Evolutionary conservation across 441 rosid species (phyloP).

Genomic region (Breynia disticha): DNA sequence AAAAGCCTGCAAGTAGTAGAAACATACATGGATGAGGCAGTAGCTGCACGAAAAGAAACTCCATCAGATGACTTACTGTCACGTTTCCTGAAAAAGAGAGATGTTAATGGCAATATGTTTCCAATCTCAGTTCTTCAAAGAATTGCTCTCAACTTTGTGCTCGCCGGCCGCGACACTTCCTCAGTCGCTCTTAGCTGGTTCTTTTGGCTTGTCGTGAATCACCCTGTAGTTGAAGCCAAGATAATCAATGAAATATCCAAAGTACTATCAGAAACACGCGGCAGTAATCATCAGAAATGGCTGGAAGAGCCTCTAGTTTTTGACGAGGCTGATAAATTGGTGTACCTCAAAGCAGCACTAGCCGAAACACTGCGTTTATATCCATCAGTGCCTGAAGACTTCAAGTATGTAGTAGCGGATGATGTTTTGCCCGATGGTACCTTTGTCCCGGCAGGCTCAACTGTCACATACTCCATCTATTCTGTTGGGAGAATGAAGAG

Average conservation of each 20-base stretch:
- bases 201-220: constrained; percentile 87
- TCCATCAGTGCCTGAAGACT: constrained; percentile 86
- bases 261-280: constrained; percentile 58
- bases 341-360: constrained; percentile 77
- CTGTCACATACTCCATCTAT: constrained; percentile 80
- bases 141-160: constrained; percentile 87
- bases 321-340: constrained; percentile 73
- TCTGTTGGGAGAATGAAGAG: constrained; percentile 82
- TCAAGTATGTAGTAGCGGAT: constrained; percentile 63
- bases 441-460: constrained; percentile 65
- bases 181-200: constrained; percentile 95
- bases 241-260: constrained; percentile 48
- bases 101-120: constrained; percentile 53
- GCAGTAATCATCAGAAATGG: constrained; percentile 55
- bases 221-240: constrained; percentile 49
- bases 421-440: constrained; percentile 81
- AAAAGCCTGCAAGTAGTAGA: constrained; percentile 55
- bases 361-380: constrained; percentile 81
- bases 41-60: constrained; percentile 47
- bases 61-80: constrained; percentile 85
- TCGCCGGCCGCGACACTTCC: constrained; percentile 91
- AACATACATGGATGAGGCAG: constrained; percentile 72
- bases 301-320: constrained; percentile 59
- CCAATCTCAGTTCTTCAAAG: constrained; percentile 64
- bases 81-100: constrained; percentile 70